A percentile compares a stretch with the other conserved stretches of the same genome.
Evolutionary conservation across 2,329 filamentous ascomycete species (phyloP).

Genomic region (Aureobasidium sp.): DNA sequence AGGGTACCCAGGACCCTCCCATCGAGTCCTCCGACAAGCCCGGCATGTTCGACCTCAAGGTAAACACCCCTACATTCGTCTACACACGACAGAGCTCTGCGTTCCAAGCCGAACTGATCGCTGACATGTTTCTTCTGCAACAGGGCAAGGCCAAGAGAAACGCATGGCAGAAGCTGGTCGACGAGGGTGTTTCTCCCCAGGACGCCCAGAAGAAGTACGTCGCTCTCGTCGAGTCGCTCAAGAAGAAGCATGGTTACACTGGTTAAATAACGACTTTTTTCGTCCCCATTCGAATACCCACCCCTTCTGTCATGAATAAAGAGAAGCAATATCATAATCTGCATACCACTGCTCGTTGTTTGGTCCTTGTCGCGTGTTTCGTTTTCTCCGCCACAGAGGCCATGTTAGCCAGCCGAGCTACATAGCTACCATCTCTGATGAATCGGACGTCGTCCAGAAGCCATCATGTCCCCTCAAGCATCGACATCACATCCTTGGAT

Average conservation of each 20-base stretch:
- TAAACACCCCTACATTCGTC: constrained; percentile 33
- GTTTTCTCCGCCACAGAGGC: not conserved
- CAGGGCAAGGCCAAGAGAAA: constrained; percentile 65
- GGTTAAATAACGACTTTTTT: constrained; percentile 27
- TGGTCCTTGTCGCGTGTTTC: not conserved
- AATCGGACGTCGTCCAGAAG: not conserved
- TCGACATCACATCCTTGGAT: constrained; percentile 2
- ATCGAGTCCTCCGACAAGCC: constrained; percentile 42
- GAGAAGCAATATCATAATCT: constrained; percentile 10
- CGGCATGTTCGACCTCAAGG: constrained; percentile 66
- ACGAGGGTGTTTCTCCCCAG: constrained; percentile 55
- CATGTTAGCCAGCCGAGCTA: not conserved
- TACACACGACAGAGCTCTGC: not conserved
- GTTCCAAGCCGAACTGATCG: not conserved
- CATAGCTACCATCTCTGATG: not conserved
- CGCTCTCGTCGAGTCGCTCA: constrained; percentile 62
- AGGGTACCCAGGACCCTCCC: constrained; percentile 33
- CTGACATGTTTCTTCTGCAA: not conserved
- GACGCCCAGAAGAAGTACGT: constrained; percentile 74
- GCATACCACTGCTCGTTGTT: not conserved
- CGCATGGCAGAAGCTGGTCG: constrained; percentile 65
- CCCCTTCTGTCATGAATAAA: constrained; percentile 8
- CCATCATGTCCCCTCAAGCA: not conserved
- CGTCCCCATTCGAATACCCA: not conserved
- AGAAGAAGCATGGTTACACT: constrained; percentile 62